Conservation (phyloP, 495 filamentous ascomycete species). For the Eremomyces bilateralis region DNA sequence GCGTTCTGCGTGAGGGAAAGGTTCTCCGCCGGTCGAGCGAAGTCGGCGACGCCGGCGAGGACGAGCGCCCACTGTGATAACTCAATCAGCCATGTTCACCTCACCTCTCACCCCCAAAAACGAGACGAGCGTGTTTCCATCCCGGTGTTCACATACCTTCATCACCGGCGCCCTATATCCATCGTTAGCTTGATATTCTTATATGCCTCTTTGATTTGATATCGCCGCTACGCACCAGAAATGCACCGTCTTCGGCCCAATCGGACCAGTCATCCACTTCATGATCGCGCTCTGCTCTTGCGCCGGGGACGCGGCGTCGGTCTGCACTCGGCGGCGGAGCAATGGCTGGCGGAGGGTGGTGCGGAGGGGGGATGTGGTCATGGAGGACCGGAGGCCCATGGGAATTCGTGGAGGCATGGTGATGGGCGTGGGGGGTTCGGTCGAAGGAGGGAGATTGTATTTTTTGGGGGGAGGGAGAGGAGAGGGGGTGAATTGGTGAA, state of each 20-base stretch:
- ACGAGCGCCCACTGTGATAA: conserved; percentile 66
- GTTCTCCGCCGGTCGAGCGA: conserved; percentile 74
- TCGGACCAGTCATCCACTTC: conserved; percentile 65
- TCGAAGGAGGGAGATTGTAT: no score
- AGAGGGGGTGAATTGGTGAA: no score
- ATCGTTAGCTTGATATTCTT: conserved; percentile 4
- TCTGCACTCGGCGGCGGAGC: conserved; percentile 39
- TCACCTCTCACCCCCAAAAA: no score
- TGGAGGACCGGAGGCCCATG: not conserved
- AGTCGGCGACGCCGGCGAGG: conserved; percentile 77
- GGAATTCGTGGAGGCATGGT: no score
- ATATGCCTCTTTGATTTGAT: no score
- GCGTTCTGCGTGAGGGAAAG: conserved; percentile 81
- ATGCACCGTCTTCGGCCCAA: conserved; percentile 89
- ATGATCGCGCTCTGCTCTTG: conserved; percentile 38
- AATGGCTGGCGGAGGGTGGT: conserved; percentile 28
- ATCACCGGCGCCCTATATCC: conserved; percentile 68
- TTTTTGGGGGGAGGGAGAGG: no score
- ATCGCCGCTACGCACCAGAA: conserved; percentile 53
- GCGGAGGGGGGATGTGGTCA: conserved; percentile 7
- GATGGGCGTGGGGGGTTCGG: no score
- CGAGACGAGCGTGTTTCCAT: conserved; percentile 1
- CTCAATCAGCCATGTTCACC: no score
- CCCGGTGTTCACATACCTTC: conserved; percentile 38
- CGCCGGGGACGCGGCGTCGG: conserved; percentile 29